A percentile compares a stretch with the other conserved stretches of the same genome.
These are phyloP conservation scores for Tricholomella constricta DNA, from an alignment of 768 basidiomycete species.

Conservation along the genomic window DNA sequence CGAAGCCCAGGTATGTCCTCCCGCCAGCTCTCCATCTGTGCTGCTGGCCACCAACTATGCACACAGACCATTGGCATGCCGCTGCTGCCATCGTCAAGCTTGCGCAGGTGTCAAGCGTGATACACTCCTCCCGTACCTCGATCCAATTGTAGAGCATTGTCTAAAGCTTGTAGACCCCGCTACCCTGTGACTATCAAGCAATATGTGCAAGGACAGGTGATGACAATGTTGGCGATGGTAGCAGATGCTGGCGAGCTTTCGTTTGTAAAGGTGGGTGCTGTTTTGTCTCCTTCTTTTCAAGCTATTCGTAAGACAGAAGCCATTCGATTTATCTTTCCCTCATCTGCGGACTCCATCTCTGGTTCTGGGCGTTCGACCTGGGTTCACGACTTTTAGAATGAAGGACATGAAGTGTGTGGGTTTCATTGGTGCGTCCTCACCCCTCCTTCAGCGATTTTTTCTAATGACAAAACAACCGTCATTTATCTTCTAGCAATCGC, in stretches of 20 bases:
- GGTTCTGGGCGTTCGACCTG: too few species aligned
- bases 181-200: slow-evolving; percentile 42
- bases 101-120: slow-evolving; percentile 83
- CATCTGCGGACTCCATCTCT: too few species aligned
- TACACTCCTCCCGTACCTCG: slow-evolving; percentile 75
- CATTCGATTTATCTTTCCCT: too few species aligned
- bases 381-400: too few species aligned
- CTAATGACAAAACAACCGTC: neutral
- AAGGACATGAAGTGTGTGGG: slow-evolving; percentile 94
- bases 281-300: too few species aligned
- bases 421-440: slow-evolving; percentile 63
- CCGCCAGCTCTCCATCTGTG: neutral
- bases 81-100: slow-evolving; percentile 90
- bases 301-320: too few species aligned
- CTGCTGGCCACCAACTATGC: neutral
- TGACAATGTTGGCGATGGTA: slow-evolving; percentile 88
- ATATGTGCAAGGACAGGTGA: slow-evolving; percentile 86
- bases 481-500: slow-evolving; percentile 74
- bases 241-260: slow-evolving; percentile 81
- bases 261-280: slow-evolving; percentile 66
- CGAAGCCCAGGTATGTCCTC: slow-evolving; percentile 60
- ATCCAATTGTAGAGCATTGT: slow-evolving; percentile 74
- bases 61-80: slow-evolving; percentile 74
- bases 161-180: slow-evolving; percentile 64
- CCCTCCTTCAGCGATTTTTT: neutral